These are phyloP conservation scores for Aspergillus coremiiformis DNA, from an alignment of 495 filamentous ascomycete genomes.

Conservation along the genomic window DNA sequence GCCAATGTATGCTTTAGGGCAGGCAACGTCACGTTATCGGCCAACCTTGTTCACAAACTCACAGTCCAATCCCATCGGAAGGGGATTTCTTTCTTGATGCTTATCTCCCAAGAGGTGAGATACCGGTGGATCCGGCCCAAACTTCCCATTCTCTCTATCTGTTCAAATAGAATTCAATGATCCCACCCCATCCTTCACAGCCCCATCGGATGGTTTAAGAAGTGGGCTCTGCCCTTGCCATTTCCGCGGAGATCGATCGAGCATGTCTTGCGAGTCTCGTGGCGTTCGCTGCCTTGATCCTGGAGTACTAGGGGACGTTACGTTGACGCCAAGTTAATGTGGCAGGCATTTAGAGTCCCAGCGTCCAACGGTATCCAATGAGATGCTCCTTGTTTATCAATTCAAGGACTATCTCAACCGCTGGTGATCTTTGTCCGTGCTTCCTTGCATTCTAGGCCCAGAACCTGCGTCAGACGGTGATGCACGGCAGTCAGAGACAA, in stretches of 20 bases:
- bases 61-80: not conserved
- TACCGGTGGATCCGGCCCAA: not conserved
- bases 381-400: not conserved
- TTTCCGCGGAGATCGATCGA: conserved; percentile 4
- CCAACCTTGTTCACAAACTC: not conserved
- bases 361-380: not conserved
- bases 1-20: too few relatives aligned
- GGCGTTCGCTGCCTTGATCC: not conserved
- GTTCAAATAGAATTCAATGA: not conserved
- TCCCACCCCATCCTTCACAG: not conserved
- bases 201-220: conserved; percentile 4
- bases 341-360: not conserved
- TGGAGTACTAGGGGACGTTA: not conserved
- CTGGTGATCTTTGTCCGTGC: not conserved
- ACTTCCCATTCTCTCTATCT: not conserved
- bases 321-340: not conserved
- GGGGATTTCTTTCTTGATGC: not conserved
- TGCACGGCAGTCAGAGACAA: not conserved
- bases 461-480: not conserved
- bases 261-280: not conserved
- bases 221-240: not conserved
- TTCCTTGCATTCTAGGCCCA: not conserved
- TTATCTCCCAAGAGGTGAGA: not conserved
- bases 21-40: not conserved
- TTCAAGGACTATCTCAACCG: not conserved